A percentile compares a stretch with the other conserved stretches of the same genome.
phyloP scores from a whole-genome alignment of 495 filamentous ascomycete species.

The Tuber borchii region DNA sequence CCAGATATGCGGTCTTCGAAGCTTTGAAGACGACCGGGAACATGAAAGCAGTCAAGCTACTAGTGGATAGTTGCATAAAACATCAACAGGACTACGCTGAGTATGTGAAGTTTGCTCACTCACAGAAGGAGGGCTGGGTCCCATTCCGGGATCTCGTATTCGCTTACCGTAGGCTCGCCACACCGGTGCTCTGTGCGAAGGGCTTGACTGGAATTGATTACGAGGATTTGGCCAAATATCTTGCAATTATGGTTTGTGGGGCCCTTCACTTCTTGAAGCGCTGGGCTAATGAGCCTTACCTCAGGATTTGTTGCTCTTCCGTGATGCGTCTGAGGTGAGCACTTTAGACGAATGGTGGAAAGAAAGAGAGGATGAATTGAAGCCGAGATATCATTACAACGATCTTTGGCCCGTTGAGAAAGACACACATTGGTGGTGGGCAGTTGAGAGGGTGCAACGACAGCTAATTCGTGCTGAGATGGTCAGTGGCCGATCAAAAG shows the following conservation, averaged over 20 bases:
- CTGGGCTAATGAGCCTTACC: neutral
- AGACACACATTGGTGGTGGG: slow-evolving; percentile 7
- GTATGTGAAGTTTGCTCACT: slow-evolving; percentile 15
- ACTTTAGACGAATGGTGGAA: slow-evolving; percentile 26
- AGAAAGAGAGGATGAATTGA: slow-evolving; percentile 3
- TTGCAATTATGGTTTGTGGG: slow-evolving; percentile 22
- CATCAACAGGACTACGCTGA: slow-evolving; percentile 12
- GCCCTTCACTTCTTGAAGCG: too few species aligned
- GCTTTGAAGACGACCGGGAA: slow-evolving; percentile 16
- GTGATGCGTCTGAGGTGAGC: slow-evolving; percentile 31
- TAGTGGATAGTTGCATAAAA: slow-evolving; percentile 13
- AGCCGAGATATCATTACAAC: neutral
- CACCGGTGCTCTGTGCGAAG: slow-evolving; percentile 13
- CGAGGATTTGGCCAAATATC: slow-evolving; percentile 27
- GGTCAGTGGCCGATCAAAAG: slow-evolving; percentile 9
- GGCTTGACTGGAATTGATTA: slow-evolving; percentile 17
- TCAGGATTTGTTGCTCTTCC: slow-evolving; percentile 30
- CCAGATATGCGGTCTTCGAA: slow-evolving; percentile 16
- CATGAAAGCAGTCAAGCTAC: slow-evolving; percentile 12
- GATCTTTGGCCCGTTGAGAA: slow-evolving; percentile 5
- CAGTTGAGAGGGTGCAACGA: slow-evolving; percentile 21
- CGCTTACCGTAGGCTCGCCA: slow-evolving; percentile 21
- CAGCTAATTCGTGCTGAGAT: slow-evolving; percentile 20
- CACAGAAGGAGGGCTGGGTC: slow-evolving; percentile 26
- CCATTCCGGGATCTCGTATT: slow-evolving; percentile 17